Evolutionary conservation across 345 rosid genomes (phyloP).

Genomic region (Linum usitatissimum): DNA sequence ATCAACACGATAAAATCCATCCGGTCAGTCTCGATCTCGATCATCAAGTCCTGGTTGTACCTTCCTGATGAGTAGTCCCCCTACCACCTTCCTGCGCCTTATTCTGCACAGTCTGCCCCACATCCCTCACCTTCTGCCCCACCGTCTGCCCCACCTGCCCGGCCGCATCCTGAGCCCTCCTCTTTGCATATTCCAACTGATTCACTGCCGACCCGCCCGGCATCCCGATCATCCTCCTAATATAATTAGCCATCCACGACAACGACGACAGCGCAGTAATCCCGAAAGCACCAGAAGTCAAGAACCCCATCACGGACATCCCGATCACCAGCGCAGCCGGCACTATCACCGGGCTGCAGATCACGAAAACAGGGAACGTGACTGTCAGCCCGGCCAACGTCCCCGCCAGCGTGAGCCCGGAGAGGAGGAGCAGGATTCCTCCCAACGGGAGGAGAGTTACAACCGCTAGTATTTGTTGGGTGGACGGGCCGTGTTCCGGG

Average conservation of each 20-base stretch:
- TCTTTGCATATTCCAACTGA: background rate
- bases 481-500: constrained; percentile 1
- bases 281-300: constrained; percentile 8
- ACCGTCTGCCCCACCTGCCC: constrained; percentile 1
- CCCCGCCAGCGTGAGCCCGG: background rate
- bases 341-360: constrained; percentile 3
- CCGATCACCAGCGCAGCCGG: constrained; percentile 5
- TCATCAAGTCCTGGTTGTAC: too few species aligned
- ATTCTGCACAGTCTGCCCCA: background rate
- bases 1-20: too few species aligned
- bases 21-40: too few species aligned
- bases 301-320: constrained; percentile 3
- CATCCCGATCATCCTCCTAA: constrained; percentile 3
- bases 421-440: background rate
- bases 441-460: background rate
- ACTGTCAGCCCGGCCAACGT: constrained; percentile 2
- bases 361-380: background rate
- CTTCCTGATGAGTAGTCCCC: too few species aligned
- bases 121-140: background rate
- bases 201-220: background rate
- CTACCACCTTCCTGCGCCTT: too few species aligned
- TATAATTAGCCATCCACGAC: constrained; percentile 4
- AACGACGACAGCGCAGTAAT: constrained; percentile 4
- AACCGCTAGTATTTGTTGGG: background rate
- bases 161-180: background rate